Evolutionary conservation across 805 yeast genomes (phyloP).

Genomic region (Nakazawaea sp.): DNA sequence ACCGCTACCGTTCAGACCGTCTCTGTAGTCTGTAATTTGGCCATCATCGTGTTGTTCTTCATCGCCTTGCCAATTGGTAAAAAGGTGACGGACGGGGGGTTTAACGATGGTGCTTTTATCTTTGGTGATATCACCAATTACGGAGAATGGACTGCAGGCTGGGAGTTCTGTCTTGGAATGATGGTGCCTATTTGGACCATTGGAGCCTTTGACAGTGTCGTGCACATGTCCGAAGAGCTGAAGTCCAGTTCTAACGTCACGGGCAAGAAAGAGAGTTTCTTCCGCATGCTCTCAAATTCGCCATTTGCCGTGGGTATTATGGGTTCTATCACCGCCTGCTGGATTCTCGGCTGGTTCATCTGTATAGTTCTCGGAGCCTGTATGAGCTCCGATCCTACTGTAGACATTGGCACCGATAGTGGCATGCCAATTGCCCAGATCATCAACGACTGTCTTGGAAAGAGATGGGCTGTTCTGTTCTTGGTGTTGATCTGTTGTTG

Average conservation of each 20-base stretch:
- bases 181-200: conserved; percentile 47
- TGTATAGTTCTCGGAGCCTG: conserved; percentile 29
- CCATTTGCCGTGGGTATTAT: conserved; percentile 36
- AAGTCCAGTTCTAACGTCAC: conserved; percentile 24
- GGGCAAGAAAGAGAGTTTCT: conserved; percentile 23
- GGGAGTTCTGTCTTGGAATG: conserved; percentile 35
- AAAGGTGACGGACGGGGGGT: conserved; percentile 16
- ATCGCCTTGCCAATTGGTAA: conserved; percentile 42
- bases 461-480: conserved; percentile 41
- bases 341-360: conserved; percentile 35
- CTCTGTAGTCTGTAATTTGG: conserved; percentile 30
- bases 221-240: conserved; percentile 37
- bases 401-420: conserved; percentile 23
- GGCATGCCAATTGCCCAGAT: conserved; percentile 44
- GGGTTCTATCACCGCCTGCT: conserved; percentile 36
- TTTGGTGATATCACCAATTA: conserved; percentile 27
- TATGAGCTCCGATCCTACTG: conserved; percentile 24
- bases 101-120: conserved; percentile 27
- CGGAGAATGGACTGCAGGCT: conserved; percentile 33
- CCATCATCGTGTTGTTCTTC: conserved; percentile 30
- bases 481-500: conserved; percentile 41
- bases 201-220: conserved; percentile 44
- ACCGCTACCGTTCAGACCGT: conserved; percentile 33
- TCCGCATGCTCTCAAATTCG: conserved; percentile 11
- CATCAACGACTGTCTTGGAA: conserved; percentile 38